Base-by-base conservation (phyloP, 306 rosid species). In the Acacia melanoxylon region DNA sequence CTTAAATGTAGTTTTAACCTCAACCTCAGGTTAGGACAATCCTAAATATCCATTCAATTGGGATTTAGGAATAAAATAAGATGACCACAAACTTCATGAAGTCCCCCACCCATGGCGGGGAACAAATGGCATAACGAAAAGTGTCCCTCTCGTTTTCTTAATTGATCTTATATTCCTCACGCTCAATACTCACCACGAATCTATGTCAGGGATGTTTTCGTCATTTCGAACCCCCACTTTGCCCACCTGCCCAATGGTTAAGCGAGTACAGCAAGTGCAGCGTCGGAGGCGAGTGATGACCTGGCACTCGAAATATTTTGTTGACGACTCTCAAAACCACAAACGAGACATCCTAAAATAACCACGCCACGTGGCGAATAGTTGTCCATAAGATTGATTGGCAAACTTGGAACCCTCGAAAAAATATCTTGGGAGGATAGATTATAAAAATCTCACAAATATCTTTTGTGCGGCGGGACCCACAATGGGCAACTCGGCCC, bases 351-450 rank as follows among this genome's bases (percentile, higher is more conserved):
- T n/a, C 40, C 19, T 10, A 29, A 4, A 10, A 27, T 1, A 12
- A 25, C 22, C 0, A 16, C 17, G 44, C 81, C 81, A 80, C 82
- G 89, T 83, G 87, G 48, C 84, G 15, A 5, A 11, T 81, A 68
- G 17, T 1, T 3, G 3, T 5, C 83, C 85, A 40, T 46, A 13
- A 35, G 67, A 81, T n/a, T 45, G 12, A 52, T 17, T 45, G 37
- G 61, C 33, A 25, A 46, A 54, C 68, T 56, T 6, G 15, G 6
- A 54, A 27, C 76, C 24, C 80, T 73, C 33, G 22, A 41, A 79
- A 37, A 82, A 82, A 82, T 72, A 86, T 86, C 89, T 76, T 0
- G 65, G 44, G 52, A 76, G 70, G 61, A 27, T 9, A 14, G 63
- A 56, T 69, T 35, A 51, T 35, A 16, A 56, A 20, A 37, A 51